A percentile compares a stretch with the other conserved stretches of the same genome.
phyloP scores from a whole-genome alignment of 2,329 filamentous ascomycete genomes.

The Epichloe uncinata region DNA sequence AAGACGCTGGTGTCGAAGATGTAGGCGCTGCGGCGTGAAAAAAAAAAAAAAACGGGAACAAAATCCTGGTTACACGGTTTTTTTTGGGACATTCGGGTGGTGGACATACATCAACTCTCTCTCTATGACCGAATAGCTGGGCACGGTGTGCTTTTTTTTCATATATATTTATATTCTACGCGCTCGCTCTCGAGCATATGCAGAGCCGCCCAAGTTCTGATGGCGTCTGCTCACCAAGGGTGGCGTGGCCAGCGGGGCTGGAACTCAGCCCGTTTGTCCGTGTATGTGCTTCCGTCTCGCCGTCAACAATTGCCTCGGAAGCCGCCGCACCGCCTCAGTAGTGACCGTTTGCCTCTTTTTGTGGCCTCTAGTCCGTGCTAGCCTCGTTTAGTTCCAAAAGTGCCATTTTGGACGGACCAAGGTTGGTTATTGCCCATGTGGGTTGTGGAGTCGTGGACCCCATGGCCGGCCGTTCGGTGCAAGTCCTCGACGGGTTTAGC shows the following conservation, averaged over 20 bases:
- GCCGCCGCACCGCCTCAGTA: neutral
- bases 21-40: no score
- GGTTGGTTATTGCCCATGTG: slow-evolving; percentile 2
- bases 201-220: neutral
- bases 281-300: no score
- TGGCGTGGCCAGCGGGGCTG: no score
- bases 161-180: neutral
- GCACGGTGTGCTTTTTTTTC: neutral
- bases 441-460: neutral
- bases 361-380: neutral
- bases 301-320: no score
- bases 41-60: no score
- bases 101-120: no score
- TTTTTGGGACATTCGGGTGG: no score
- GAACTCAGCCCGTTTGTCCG: no score
- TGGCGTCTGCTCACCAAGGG: neutral
- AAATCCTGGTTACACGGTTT: no score
- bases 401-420: neutral
- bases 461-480: neutral
- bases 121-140: neutral
- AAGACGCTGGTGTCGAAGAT: neutral
- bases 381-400: neutral
- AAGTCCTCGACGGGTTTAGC: neutral
- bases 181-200: neutral
- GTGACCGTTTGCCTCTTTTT: neutral